Evolutionary conservation across 495 filamentous ascomycete species (phyloP).

Genomic region (Xylaria grammica): DNA sequence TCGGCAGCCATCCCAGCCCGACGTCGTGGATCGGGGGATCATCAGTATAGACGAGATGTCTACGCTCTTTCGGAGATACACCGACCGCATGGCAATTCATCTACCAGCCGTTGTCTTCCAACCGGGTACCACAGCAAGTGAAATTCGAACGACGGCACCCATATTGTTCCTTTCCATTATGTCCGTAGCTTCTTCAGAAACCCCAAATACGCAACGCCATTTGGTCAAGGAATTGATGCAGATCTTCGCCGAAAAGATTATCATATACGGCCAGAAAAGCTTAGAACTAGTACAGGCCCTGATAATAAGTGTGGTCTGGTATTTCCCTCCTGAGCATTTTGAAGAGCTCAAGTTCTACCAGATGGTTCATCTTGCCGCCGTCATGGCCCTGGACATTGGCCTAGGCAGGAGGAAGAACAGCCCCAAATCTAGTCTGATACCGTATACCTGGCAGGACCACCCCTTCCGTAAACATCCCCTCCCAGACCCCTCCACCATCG

Average conservation of each 20-base stretch:
- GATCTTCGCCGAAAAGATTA: slow-evolving; percentile 73
- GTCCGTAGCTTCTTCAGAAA: slow-evolving; percentile 66
- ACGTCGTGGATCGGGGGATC: slow-evolving; percentile 74
- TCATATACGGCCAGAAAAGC: slow-evolving; percentile 79
- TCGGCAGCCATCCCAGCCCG: slow-evolving; percentile 47
- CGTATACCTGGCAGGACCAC: slow-evolving; percentile 51
- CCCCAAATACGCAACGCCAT: slow-evolving; percentile 60
- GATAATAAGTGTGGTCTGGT: slow-evolving; percentile 75
- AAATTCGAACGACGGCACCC: slow-evolving; percentile 74
- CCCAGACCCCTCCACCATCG: slow-evolving; percentile 68
- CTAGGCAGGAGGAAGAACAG: slow-evolving; percentile 65
- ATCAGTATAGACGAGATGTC: slow-evolving; percentile 66
- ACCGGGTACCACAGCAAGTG: slow-evolving; percentile 64
- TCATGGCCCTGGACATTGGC: slow-evolving; percentile 88
- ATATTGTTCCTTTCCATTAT: slow-evolving; percentile 83
- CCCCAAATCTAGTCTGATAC: slow-evolving; percentile 43
- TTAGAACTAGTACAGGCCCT: slow-evolving; percentile 87
- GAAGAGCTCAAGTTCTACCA: slow-evolving; percentile 94
- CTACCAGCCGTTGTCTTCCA: slow-evolving; percentile 83
- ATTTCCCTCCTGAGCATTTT: slow-evolving; percentile 78
- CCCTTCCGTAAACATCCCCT: slow-evolving; percentile 54
- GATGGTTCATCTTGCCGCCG: slow-evolving; percentile 79
- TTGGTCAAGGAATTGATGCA: slow-evolving; percentile 75
- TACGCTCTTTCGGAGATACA: slow-evolving; percentile 71
- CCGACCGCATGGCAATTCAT: slow-evolving; percentile 68